Base-by-base conservation (phyloP, 352 stramenopile species). In the Phytophthora syringae region DNA sequence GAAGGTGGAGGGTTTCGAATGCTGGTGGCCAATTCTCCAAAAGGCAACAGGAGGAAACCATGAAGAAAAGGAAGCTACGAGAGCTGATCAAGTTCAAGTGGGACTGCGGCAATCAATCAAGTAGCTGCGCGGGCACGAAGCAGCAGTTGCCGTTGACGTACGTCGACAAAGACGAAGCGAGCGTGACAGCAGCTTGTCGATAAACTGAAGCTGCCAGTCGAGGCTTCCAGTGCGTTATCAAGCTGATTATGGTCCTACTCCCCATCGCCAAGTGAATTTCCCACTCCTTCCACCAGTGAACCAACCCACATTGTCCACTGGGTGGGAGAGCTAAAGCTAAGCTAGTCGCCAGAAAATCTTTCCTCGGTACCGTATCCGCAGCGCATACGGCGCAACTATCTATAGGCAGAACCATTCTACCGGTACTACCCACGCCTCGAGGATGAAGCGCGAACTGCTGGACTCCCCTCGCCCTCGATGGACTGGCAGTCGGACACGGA, bases 1-100 rank as follows among this genome's bases (percentile, higher is more conserved):
- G n/a, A n/a, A n/a, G n/a, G n/a, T 32, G 9, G 9, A 32, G 27
- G 9, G 27, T 32, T 32, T 10, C 5, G 5, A 32, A 9, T 9
- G 27, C 27, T 32, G 27, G 27, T 32, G 27, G 9, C 27, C 27
- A 5, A 32, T 32, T 32, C 9, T 32, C 27, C 27, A n/a, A n/a
- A n/a, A n/a, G n/a, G n/a, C n/a, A n/a, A n/a, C n/a, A n/a, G n/a
- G n/a, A n/a, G n/a, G n/a, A n/a, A n/a, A 21, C 37, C 37, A 11
- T 5, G 25, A 0, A 28, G 25, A 32, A 52, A 59, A 32, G 5
- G 27, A 32, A 32, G 5, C 27, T 32, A n/a, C n/a, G n/a, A n/a
- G n/a, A n/a, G n/a, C n/a, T n/a, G n/a, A n/a, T 25, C 53, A 60
- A 60, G 45, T 70, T 70, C 61, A 64, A 69, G 52, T 52, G 45